A percentile compares a stretch with the other conserved stretches of the same genome.
These are phyloP conservation scores for Radiomyces spectabilis DNA, from an alignment of 192 early-diverging fungal species.

Conservation along the genomic window DNA sequence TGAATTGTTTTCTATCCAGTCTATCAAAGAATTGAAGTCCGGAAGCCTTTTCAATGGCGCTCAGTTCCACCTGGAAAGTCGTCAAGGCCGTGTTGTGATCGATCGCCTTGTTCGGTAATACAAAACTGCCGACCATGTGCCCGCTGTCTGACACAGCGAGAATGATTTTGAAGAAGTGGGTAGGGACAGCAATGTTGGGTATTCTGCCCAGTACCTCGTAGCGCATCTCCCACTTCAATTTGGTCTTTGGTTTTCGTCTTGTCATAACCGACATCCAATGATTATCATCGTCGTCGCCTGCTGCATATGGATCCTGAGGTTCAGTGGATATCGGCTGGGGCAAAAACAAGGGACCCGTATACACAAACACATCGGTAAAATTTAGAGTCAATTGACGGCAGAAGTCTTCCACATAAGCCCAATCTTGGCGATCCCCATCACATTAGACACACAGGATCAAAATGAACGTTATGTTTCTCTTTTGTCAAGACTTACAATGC, in stretches of 20 bases:
- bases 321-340: conserved; percentile 22
- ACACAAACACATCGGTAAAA: conserved; percentile 50
- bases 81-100: conserved; percentile 49
- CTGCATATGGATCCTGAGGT: no score
- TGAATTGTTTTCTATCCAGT: conserved; percentile 2
- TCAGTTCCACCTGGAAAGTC: conserved; percentile 57
- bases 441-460: no score
- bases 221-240: no score
- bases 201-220: no score
- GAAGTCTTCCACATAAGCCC: conserved; percentile 49
- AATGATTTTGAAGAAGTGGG: conserved; percentile 52
- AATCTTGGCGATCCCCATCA: no score
- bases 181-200: conserved; percentile 42
- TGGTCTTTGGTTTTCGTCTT: not conserved
- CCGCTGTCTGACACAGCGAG: conserved; percentile 17
- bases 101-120: conserved; percentile 75
- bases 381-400: conserved; percentile 28
- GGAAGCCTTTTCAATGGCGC: conserved; percentile 61
- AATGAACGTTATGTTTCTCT: no score
- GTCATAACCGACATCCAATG: no score
- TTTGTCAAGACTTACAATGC: conserved; percentile 19
- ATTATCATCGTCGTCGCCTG: no score
- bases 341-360: conserved; percentile 50
- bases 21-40: conserved; percentile 56
- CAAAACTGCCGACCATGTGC: conserved; percentile 59